A percentile compares a stretch with the other conserved stretches of the same genome.
These are phyloP conservation scores for Shiraia sp. DNA, from an alignment of 2,329 filamentous ascomycete genomes.

Conservation along the genomic window DNA sequence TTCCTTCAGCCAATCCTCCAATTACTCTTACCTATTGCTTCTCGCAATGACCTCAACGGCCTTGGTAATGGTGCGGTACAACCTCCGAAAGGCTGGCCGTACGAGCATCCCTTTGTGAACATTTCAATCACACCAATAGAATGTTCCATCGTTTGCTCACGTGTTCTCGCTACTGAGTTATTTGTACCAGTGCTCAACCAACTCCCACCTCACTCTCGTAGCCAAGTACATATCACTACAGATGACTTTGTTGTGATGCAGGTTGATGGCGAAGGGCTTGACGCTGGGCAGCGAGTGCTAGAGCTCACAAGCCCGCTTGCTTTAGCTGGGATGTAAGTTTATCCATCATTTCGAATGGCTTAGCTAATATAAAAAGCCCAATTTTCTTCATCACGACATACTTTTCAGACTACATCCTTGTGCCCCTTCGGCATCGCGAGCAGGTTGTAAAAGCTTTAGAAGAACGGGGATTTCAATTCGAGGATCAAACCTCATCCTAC, in stretches of 20 bases:
- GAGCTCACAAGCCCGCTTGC: constrained; percentile 90
- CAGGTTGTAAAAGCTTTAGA: constrained; percentile 78
- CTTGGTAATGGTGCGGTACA: constrained; percentile 39
- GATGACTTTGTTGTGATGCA: constrained; percentile 89
- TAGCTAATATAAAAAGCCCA: constrained; percentile 56
- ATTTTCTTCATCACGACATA: constrained; percentile 99
- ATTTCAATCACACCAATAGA: constrained; percentile 91
- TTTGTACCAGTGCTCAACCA: constrained; percentile 72
- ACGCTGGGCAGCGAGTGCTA: constrained; percentile 87
- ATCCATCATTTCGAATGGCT: neutral
- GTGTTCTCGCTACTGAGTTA: constrained; percentile 70
- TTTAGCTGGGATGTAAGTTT: constrained; percentile 76
- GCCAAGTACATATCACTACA: constrained; percentile 70
- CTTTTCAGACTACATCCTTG: constrained; percentile 95
- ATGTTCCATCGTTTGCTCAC: constrained; percentile 88
- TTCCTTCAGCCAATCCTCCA: constrained; percentile 88
- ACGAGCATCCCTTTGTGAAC: constrained; percentile 81
- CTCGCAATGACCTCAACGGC: constrained; percentile 31
- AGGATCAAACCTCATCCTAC: constrained; percentile 64
- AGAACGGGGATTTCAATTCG: constrained; percentile 81
- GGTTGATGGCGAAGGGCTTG: constrained; percentile 85
- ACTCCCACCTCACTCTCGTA: constrained; percentile 55
- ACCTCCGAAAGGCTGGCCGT: constrained; percentile 49
- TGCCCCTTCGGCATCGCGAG: constrained; percentile 73
- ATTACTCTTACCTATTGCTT: constrained; percentile 70